Evolutionary conservation across 1,139 yeast genomes (phyloP).

Genomic region (Kodamaea ohmeri): DNA sequence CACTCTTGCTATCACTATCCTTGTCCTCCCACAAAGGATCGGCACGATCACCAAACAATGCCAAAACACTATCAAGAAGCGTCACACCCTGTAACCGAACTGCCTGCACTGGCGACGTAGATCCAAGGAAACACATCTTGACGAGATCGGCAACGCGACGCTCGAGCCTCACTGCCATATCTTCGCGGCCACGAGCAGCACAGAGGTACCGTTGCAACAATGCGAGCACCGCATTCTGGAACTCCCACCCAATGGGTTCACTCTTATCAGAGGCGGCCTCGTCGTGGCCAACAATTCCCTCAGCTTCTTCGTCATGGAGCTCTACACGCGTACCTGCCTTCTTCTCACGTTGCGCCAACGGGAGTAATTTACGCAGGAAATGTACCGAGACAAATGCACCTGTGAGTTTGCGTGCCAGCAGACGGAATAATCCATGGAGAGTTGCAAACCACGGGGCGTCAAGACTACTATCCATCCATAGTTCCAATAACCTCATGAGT

Average conservation of each 20-base stretch:
- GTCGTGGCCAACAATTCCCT: conserved; percentile 40
- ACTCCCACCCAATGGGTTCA: conserved; percentile 72
- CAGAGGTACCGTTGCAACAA: conserved; percentile 52
- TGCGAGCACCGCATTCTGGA: conserved; percentile 59
- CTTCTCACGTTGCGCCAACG: conserved; percentile 45
- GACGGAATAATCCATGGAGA: conserved; percentile 36
- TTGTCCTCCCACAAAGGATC: conserved; percentile 71
- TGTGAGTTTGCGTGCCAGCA: conserved; percentile 38
- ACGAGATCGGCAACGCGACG: conserved; percentile 67
- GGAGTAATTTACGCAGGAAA: conserved; percentile 42
- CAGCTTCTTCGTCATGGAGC: conserved; percentile 47
- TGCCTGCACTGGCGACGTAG: conserved; percentile 65
- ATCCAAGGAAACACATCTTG: conserved; percentile 78
- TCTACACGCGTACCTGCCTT: conserved; percentile 31
- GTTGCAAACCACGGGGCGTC: conserved; percentile 43
- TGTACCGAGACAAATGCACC: conserved; percentile 40
- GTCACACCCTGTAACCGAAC: conserved; percentile 66
- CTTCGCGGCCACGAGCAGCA: conserved; percentile 39
- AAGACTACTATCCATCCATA: conserved; percentile 42
- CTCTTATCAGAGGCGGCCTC: conserved; percentile 36
- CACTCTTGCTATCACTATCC: conserved; percentile 40
- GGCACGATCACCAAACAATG: conserved; percentile 50
- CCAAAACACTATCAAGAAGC: conserved; percentile 47
- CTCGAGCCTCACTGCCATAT: conserved; percentile 42
- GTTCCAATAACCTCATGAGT: conserved; percentile 30